A percentile compares a stretch with the other conserved stretches of the same genome.
Conservation (phyloP, 805 yeast genomes). For the Saccharomycopsis babjevae region DNA sequence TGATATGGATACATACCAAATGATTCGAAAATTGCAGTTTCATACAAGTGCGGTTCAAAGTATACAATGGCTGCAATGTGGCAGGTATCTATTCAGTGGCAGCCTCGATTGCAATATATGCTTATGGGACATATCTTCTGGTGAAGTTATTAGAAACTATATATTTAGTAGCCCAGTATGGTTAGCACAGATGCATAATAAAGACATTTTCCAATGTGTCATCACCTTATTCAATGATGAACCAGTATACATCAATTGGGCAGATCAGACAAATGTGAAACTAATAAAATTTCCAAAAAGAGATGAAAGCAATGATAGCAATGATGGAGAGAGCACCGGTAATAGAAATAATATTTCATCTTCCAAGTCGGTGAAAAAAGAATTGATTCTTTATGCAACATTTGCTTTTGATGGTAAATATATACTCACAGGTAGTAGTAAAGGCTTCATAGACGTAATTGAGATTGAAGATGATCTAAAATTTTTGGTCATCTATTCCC, state of each 20-base stretch:
- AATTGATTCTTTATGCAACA: constrained; percentile 38
- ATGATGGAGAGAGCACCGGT: constrained; percentile 2
- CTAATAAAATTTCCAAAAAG: constrained; percentile 21
- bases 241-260: constrained; percentile 41
- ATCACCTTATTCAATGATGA: constrained; percentile 58
- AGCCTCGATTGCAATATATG: constrained; percentile 77
- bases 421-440: constrained; percentile 66
- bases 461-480: constrained; percentile 16
- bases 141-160: constrained; percentile 32
- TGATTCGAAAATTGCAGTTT: constrained; percentile 45
- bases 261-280: constrained; percentile 20
- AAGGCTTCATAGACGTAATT: constrained; percentile 61
- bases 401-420: constrained; percentile 45
- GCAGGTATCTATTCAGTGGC: constrained; percentile 56
- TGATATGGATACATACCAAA: constrained; percentile 58
- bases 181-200: constrained; percentile 52
- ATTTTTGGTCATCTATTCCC: constrained; percentile 33
- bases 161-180: constrained; percentile 65
- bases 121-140: constrained; percentile 61
- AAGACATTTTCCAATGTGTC: constrained; percentile 35
- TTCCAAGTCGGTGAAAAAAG: constrained; percentile 26
- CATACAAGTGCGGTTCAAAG: constrained; percentile 71
- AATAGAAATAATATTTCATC: constrained; percentile 20
- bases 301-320: constrained; percentile 8
- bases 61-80: constrained; percentile 63